Evolutionary conservation across 495 filamentous ascomycete species (phyloP), one percentile per base, ranked within the genome.

Genomic region (Hyaloscypha finlandica): DNA sequence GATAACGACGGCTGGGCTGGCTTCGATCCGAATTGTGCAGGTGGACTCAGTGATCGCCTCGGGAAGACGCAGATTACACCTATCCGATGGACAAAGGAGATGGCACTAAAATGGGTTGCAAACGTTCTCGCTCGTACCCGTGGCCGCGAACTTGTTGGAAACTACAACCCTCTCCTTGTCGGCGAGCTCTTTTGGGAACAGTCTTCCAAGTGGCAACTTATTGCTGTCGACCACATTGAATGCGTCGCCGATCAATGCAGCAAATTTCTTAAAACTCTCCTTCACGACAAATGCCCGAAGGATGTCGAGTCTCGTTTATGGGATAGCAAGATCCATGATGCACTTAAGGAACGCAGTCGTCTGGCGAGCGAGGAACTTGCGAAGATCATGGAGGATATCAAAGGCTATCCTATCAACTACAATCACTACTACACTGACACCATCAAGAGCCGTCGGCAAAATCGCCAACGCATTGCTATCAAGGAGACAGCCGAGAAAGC

Each of bases 141-240:
- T 6, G 83, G 81, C 3, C 71, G 75, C 53, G 80, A 84, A 45
- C 68, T 85, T 0, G 70, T 80, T 2, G 84, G 84, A 6, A 84
- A 65, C 48, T 71, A 76, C 55, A 85, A 83, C 39, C 78, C 78
- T 20, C 70, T 81, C 1, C 66, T 84, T 0, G 70, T 85, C 48
- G 68, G 68, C 29, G 68, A 64, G 11, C 37, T 71, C 1, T 71
- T 73, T 30, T 71, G 71, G 71, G 73, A 75, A 52, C 67, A 71
- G 59, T 71, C 73, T 31, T 67, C 51, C 6, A 63, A 67, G 14
- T 75, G 73, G 71, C 16, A 65, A 20, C 6, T 63, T 3, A 32
- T 74, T 5, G 69, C 71, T 29, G 31, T 22, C 25, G 54, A 31
- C 39, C 74, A 75, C 59, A 45, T 73, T 39, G 71, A 70, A 32